Evolutionary conservation across 805 yeast species (phyloP).

Genomic region (Diddensiella transvaalensis): DNA sequence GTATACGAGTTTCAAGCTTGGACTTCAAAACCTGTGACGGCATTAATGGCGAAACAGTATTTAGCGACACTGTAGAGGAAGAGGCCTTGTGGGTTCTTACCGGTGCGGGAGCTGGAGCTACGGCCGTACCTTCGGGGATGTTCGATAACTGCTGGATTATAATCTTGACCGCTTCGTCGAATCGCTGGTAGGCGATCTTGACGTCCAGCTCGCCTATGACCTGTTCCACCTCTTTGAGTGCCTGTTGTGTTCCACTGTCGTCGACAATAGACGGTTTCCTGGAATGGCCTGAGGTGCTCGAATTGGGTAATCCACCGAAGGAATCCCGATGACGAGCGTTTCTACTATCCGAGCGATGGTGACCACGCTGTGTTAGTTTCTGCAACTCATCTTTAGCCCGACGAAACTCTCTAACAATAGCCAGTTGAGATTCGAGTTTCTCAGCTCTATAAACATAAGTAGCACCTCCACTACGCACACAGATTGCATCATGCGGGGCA

Average conservation of each 20-base stretch:
- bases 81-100: neutral
- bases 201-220: conserved; percentile 67
- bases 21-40: conserved; percentile 7
- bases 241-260: conserved; percentile 25
- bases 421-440: conserved; percentile 17
- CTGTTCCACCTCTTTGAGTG: conserved; percentile 54
- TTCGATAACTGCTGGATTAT: conserved; percentile 6
- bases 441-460: conserved; percentile 41
- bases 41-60: neutral
- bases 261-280: conserved; percentile 1
- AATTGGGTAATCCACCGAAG: neutral
- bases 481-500: conserved; percentile 35
- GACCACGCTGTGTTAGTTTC: neutral
- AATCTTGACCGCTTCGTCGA: conserved; percentile 42
- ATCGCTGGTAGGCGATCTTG: conserved; percentile 57
- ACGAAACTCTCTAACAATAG: conserved; percentile 18
- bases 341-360: neutral
- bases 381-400: conserved; percentile 17
- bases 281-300: conserved; percentile 5
- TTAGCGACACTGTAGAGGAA: neutral
- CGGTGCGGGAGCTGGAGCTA: conserved; percentile 2
- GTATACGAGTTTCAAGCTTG: conserved; percentile 27
- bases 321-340: neutral
- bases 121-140: neutral
- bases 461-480: conserved; percentile 45